Evolutionary conservation across 768 basidiomycete genomes (phyloP).

Genomic region (Scleroderma citrinum): DNA sequence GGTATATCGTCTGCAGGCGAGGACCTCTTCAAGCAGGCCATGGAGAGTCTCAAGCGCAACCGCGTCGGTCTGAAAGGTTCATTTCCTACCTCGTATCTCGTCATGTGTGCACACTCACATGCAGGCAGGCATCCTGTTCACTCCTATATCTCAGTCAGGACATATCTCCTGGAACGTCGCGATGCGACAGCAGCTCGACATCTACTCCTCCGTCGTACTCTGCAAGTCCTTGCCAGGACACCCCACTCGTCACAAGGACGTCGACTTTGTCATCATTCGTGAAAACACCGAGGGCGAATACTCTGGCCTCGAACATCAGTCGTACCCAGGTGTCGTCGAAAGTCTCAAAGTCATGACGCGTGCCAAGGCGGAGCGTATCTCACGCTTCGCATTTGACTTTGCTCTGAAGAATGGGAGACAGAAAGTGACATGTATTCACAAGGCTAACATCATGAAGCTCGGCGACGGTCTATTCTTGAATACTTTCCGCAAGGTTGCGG

Average conservation of each 20-base stretch:
- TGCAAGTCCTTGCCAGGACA: constrained; percentile 97
- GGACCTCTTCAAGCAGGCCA: constrained; percentile 92
- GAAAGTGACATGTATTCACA: constrained; percentile 99
- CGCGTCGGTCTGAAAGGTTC: constrained; percentile 94
- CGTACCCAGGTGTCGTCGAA: constrained; percentile 97
- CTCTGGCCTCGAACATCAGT: constrained; percentile 96
- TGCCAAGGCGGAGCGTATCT: constrained; percentile 93
- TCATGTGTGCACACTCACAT: constrained; percentile 4
- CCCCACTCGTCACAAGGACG: constrained; percentile 92
- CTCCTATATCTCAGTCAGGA: constrained; percentile 91
- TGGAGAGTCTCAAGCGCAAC: constrained; percentile 97
- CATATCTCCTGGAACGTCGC: constrained; percentile 99
- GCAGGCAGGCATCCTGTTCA: constrained; percentile 88
- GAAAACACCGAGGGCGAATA: constrained; percentile 99
- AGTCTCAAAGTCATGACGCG: constrained; percentile 95
- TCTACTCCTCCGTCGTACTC: constrained; percentile 96
- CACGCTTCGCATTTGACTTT: constrained; percentile 97
- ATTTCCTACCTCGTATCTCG: constrained; percentile 1
- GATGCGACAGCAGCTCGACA: constrained; percentile 98
- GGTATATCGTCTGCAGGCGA: constrained; percentile 94
- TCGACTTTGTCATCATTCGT: constrained; percentile 98
- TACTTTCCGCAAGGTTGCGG: constrained; percentile 93
- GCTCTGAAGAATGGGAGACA: constrained; percentile 98
- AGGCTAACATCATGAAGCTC: constrained; percentile 99
- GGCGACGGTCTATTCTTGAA: constrained; percentile 98